phyloP scores from a whole-genome alignment of 768 basidiomycete genomes.

The Mycena vitilis region DNA sequence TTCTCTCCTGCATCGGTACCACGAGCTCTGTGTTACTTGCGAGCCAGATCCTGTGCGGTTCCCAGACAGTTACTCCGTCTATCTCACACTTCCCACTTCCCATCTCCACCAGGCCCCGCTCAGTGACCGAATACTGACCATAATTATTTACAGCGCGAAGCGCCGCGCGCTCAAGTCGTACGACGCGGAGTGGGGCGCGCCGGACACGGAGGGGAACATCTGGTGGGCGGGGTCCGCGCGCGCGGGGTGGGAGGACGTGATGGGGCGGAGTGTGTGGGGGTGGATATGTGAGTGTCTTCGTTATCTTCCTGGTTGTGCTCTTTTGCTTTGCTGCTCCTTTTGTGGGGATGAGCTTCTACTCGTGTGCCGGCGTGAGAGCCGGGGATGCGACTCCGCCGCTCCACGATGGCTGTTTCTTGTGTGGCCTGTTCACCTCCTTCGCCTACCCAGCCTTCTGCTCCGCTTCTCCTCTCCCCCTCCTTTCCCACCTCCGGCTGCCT shows the following conservation, averaged over 20 bases:
- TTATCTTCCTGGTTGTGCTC: slow-evolving; percentile 10
- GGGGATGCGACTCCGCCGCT: too few species aligned
- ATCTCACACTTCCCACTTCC: too few species aligned
- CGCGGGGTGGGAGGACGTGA: slow-evolving; percentile 82
- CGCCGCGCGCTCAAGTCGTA: slow-evolving; percentile 60
- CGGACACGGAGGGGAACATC: slow-evolving; percentile 81
- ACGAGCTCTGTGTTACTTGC: neutral
- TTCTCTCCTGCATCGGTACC: too few species aligned
- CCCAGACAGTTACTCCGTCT: too few species aligned
- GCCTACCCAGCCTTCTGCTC: too few species aligned
- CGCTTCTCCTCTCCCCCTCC: too few species aligned
- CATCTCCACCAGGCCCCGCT: too few species aligned
- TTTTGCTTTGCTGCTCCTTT: slow-evolving; percentile 8
- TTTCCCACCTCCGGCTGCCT: too few species aligned
- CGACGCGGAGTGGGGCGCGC: slow-evolving; percentile 85
- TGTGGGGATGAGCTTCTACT: neutral
- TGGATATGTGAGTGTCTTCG: slow-evolving; percentile 80
- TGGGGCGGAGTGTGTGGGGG: slow-evolving; percentile 75
- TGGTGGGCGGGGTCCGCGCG: slow-evolving; percentile 82
- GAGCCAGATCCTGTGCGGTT: neutral
- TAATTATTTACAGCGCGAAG: slow-evolving; percentile 57
- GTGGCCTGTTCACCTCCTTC: too few species aligned
- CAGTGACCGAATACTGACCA: neutral
- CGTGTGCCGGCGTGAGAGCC: too few species aligned
- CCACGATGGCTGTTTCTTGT: too few species aligned